Evolutionary conservation across 352 stramenopile genomes (phyloP), one percentile per base, ranked within the genome.

Genomic region (Phytophthora podocarpi): DNA sequence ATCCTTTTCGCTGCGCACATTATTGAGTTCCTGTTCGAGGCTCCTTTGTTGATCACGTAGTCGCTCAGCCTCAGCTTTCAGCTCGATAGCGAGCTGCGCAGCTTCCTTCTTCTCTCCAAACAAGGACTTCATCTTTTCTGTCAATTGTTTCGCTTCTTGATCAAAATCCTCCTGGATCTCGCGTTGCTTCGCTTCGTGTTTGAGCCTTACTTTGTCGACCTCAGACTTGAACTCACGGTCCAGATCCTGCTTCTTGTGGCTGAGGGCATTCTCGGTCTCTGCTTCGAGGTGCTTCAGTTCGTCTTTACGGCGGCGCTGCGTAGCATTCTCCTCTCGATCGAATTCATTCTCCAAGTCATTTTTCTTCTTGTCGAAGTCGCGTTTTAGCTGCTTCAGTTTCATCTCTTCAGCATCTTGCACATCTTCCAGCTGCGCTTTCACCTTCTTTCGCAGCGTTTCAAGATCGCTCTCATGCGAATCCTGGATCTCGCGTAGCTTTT

Each of bases 261-360:
- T 58, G 8, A 91, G 47, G 12, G 60, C 56, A 9, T 51, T 55
- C 20, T 90, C 80, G 9, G 69, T 63, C 10, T 91, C 82, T 11
- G 55, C 59, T 47, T 90, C 84, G 0, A 93, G 42, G 1, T 69
- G 55, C 65, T 89, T 90, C 10, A 89, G 42, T 46, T 90, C 85
- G 34, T 91, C 82, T 42, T 89, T 89, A 30, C 67, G 76, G 30
- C 76, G 71, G 12, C 80, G 69, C 13, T 83, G 43, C 21, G 87
- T 23, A 27, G 67, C 56, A 46, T 72, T 89, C 41, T 91, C 78
- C 23, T 89, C 78, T 46, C 70, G 76, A 52, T 91, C 82, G 28
- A 83, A 86, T 32, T 89, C 74, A 30, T 87, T 80, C 56, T 93
- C 82, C 12, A 93, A 54, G 16, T 89, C 78, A 30, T 85, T 80